Base-by-base conservation (phyloP, 352 stramenopile species). In the Pythium coloratum region DNA sequence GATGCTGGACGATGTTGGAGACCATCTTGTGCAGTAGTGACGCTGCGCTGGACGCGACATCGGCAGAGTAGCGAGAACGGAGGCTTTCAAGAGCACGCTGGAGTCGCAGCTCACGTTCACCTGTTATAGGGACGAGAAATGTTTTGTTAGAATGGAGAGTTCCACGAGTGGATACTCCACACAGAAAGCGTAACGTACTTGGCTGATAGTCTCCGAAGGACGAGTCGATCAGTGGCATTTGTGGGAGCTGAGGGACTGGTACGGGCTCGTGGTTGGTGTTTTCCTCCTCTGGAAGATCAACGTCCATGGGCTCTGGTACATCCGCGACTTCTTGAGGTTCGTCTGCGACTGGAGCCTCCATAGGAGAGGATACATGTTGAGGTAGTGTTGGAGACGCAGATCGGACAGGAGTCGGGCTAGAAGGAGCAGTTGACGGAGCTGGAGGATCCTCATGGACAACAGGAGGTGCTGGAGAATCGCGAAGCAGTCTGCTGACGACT, bases 1-100 rank as follows among this genome's bases (percentile, higher is more conserved):
- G 78, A 44, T 90, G 66, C n/a, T 71, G 34, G n/a, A 90, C 70
- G 57, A 94, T 82, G 71, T 94, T 94, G 38, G 77, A 81, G 12
- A 94, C 71, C 65, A 94, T 87, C 57, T 86, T 86, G 63, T 90
- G 64, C 16, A 94, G 72, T 24, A 90, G 40, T 2, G 75, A 76
- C 0, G 70, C 71, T 3, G 84, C 75, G 16, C 73, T 80, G 3
- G 53, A n/a, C 3, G 81, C 78, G 18, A 42, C n/a, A 3, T 86
- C 75, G 0, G 38, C 14, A 20, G 62, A 61, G 57, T 87, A 73
- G 6, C 76, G 76, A 5, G 20, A 14, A 26, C 78, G 75, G 0
- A 94, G 66, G 18, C 69, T 62, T 34, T 62, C 72, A 7, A 90
- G 62, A 10, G 86, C 75, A 18, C 67, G 30, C 13, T 85, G 68